A percentile compares a stretch with the other conserved stretches of the same genome.
Conservation (phyloP, 106 monocot genomes). For the Dioscorea alata region DNA sequence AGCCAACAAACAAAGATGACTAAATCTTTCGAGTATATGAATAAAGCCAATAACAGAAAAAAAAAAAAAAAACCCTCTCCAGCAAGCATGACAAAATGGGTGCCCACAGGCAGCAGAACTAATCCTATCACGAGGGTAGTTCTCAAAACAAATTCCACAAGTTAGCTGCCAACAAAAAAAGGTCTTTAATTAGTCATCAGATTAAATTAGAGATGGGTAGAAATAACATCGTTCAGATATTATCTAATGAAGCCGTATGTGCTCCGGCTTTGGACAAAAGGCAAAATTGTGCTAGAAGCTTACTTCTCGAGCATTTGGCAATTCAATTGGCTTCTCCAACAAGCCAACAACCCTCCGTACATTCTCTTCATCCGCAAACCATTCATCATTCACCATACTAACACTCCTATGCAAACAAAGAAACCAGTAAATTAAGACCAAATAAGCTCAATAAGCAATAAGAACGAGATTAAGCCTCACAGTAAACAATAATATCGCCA, state of each 20-base stretch:
- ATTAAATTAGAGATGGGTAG: too few relatives aligned
- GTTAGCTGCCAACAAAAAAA: constrained; percentile 50
- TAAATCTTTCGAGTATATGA: too few relatives aligned
- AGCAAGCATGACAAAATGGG: constrained; percentile 78
- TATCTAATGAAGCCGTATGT: too few relatives aligned
- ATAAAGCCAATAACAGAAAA: neutral
- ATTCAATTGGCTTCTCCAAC: constrained; percentile 45
- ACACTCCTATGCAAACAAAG: constrained; percentile 48
- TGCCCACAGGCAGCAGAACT: constrained; percentile 79
- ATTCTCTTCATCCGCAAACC: constrained; percentile 80
- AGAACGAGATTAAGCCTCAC: too few relatives aligned
- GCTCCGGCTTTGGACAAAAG: too few relatives aligned
- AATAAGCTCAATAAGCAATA: neutral
- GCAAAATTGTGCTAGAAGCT: constrained; percentile 4
- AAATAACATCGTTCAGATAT: too few relatives aligned
- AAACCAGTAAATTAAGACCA: neutral
- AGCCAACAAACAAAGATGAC: too few relatives aligned
- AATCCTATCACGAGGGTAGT: constrained; percentile 51
- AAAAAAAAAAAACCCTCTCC: constrained; percentile 99
- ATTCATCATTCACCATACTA: constrained; percentile 83
- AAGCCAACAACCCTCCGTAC: constrained; percentile 66
- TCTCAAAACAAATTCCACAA: constrained; percentile 97
- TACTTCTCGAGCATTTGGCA: constrained; percentile 60
- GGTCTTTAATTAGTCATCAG: too few relatives aligned
- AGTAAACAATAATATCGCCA: too few relatives aligned